Base-by-base conservation (phyloP, 768 basidiomycete genomes). In the Paxillus rubicundulus region DNA sequence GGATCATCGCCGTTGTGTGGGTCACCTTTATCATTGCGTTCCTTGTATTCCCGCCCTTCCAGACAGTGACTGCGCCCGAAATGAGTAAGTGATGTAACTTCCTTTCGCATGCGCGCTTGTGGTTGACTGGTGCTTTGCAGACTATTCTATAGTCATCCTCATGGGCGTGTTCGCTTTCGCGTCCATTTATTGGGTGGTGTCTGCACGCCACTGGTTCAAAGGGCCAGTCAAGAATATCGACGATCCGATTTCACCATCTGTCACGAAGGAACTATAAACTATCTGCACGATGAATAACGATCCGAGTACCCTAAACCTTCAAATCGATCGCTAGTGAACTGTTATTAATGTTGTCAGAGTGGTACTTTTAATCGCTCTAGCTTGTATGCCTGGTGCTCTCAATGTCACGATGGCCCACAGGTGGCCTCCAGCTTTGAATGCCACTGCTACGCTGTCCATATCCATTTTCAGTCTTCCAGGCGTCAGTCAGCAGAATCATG, bases 141-240 rank as follows among this genome's bases (percentile, higher is more conserved):
- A 88, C 62, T 87, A 87, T 60, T 75, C 85, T 1, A 78, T 86
- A 27, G 83, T 87, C 12, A 79, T 87, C 50, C 77, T 87, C 61
- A 74, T 77, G 72, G 72, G 71, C 1, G 84, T 88, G 5, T 85
- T 87, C 63, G 61, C 85, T 14, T 86, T 87, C 58, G 82, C 87
- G 1, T 68, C 80, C 1, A 49, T 75, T 4, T 86, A 82, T 6
- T 89, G 87, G 87, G 64, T 83, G 6, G 30, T 83, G 4, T 86
- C 85, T 20, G 87, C 87, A 1, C 79, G 69, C 33, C 80, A 83
- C 52, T 89, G 86, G 86, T 89, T 88, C 70, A 75, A 69, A 20
- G 86, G 86, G 0, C 86, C 86, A 16, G 72, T 87, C 45, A 68
- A 71, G 57, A 87, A 77, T 47, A 63, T 81, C 12, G 70, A 76